Base-by-base conservation (phyloP, 352 stramenopile species). In the Thalassiosira exigua region DNA sequence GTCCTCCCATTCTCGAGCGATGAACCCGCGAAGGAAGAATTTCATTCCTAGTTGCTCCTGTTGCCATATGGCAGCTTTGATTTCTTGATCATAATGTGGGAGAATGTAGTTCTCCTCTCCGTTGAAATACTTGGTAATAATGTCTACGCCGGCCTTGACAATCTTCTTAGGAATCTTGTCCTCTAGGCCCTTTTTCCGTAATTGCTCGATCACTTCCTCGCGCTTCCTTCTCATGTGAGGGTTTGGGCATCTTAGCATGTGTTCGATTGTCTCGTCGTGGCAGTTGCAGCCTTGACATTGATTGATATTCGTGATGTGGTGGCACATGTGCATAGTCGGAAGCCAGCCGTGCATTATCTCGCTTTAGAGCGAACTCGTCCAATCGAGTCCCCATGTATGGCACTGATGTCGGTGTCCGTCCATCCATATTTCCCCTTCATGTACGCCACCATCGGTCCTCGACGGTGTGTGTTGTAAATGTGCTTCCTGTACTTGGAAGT, bases 331-430 rank as follows among this genome's bases (percentile, higher is more conserved):
- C 21, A 52, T 57, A 0, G 44, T 54, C 12, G 69, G 69, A 3
- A 78, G 50, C 48, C 58, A 66, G 2, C 58, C 57, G 26, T 78
- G 69, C 58, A 78, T 70, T 9, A 65, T 56, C 26, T 78, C 70
- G 26, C 4, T 4, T 51, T 44, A 11, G 2, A 2, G 11, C 66
- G 3, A 5, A 76, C 68, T 4, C 11, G 21, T n/a, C 56, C 56
- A 11, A 69, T 29, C 1, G 29, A 29, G 0, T 0, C 11, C 56
- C 68, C 60, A 41, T 64, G 2, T 3, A 76, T 19, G 7, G 0
- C 32, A 12, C 61, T 32, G 22, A 69, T 56, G 0, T 7, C 29
- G 2, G 51, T 44, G 0, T 76, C 2, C 3, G 0, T 29, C 68
- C 68, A 69, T 4, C 54, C 24, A 42, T 64, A 59, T n/a, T n/a